Evolutionary conservation across 352 stramenopile species (phyloP).

Genomic region (Globisporangium nodosum): DNA sequence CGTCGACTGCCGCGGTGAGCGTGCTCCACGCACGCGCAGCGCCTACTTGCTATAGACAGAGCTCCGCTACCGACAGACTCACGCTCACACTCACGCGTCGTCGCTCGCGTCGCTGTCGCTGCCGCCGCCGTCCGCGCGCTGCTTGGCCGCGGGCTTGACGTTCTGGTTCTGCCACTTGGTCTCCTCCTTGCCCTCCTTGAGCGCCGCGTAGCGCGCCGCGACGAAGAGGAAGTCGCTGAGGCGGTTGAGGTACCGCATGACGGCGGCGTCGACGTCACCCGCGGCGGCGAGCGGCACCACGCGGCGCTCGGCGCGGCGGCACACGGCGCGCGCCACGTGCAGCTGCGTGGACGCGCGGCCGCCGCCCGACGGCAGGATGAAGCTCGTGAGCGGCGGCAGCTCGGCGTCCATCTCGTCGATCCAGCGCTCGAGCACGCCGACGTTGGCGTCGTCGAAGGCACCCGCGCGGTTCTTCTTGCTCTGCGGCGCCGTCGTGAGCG

Average conservation of each 20-base stretch:
- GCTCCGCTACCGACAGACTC: no score
- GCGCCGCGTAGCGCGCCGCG: constrained; percentile 53
- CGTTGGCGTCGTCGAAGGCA: constrained; percentile 57
- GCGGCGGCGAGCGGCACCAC: constrained; percentile 70
- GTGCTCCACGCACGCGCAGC: no score
- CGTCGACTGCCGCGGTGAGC: no score
- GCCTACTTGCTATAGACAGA: no score
- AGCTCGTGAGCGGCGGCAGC: constrained; percentile 79
- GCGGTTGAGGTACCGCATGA: constrained; percentile 82
- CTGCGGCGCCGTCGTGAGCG: constrained; percentile 51
- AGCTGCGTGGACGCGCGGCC: constrained; percentile 80
- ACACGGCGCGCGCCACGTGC: constrained; percentile 81
- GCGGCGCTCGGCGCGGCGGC: constrained; percentile 79
- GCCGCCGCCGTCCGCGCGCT: neutral
- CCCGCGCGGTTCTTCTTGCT: constrained; percentile 61
- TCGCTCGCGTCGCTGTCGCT: neutral
- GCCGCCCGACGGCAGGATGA: constrained; percentile 79
- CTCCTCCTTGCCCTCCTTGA: constrained; percentile 64
- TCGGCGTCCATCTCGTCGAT: constrained; percentile 88
- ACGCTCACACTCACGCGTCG: neutral
- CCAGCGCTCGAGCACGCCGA: constrained; percentile 64
- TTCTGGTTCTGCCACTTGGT: constrained; percentile 81
- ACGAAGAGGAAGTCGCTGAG: constrained; percentile 88
- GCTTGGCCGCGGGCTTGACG: constrained; percentile 26
- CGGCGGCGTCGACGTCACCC: constrained; percentile 68